Percentiles rank a stretch among this genome's conserved stretches.
Conservation (phyloP, 1,284 basidiomycete genomes). For the Sporisorium iseilematis-ciliati region DNA sequence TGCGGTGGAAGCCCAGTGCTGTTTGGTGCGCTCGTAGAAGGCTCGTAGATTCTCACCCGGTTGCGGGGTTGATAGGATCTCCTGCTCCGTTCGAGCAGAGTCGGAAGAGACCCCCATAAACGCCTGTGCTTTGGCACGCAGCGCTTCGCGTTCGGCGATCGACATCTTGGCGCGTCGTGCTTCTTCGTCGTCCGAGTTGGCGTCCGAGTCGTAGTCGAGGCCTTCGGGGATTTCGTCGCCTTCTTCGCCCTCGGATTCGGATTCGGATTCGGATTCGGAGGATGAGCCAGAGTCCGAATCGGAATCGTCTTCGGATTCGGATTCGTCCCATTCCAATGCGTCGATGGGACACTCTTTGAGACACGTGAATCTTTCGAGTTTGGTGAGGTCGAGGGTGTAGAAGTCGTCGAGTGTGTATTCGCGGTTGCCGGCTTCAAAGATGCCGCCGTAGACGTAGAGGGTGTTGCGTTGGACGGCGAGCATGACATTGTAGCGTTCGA, state of each 20-base stretch:
- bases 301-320: constrained; percentile 56
- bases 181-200: constrained; percentile 41
- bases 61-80: constrained; percentile 82
- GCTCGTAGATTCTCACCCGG: constrained; percentile 87
- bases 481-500: constrained; percentile 91
- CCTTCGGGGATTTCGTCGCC: constrained; percentile 58
- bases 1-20: constrained; percentile 84
- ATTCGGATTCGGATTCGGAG: constrained; percentile 41
- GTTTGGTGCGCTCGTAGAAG: constrained; percentile 81
- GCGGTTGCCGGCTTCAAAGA: constrained; percentile 65
- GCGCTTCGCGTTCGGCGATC: constrained; percentile 71
- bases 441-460: constrained; percentile 67
- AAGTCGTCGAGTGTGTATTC: constrained; percentile 69
- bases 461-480: constrained; percentile 86
- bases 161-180: constrained; percentile 36
- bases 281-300: constrained; percentile 36
- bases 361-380: constrained; percentile 65
- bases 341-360: constrained; percentile 67
- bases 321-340: constrained; percentile 66
- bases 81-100: constrained; percentile 77
- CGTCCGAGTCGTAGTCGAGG: constrained; percentile 47
- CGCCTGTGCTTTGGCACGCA: constrained; percentile 77
- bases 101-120: constrained; percentile 83
- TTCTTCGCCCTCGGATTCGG: constrained; percentile 50
- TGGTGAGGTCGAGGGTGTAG: constrained; percentile 67